Evolutionary conservation across 202 grass and related monocot species (phyloP).

Genomic region (Setaria viridis): DNA sequence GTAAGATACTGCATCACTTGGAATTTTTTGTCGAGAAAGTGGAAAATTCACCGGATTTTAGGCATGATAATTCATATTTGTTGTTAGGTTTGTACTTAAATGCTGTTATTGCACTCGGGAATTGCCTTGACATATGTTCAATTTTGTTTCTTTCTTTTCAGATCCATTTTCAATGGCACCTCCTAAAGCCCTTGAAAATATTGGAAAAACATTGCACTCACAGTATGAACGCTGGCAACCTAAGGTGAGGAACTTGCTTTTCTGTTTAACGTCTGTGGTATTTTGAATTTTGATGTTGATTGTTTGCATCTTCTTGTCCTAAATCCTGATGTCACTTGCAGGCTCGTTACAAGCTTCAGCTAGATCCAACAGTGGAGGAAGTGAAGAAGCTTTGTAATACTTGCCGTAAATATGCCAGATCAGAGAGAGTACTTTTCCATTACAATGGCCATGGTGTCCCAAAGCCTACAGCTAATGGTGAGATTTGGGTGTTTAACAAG

Average conservation of each 20-base stretch:
- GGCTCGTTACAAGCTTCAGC: constrained; percentile 92
- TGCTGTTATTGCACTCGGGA: constrained; percentile 1
- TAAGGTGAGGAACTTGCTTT: constrained; percentile 58
- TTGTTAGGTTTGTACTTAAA: constrained; percentile 18
- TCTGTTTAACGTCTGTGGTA: not conserved
- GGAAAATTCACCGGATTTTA: not conserved
- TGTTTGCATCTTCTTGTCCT: constrained; percentile 44
- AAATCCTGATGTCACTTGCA: constrained; percentile 29
- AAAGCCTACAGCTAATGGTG: constrained; percentile 92
- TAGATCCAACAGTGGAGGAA: constrained; percentile 95
- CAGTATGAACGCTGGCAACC: constrained; percentile 99
- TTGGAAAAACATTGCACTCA: constrained; percentile 94
- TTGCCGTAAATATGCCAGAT: constrained; percentile 97
- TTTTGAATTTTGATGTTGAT: constrained; percentile 28
- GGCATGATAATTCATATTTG: constrained; percentile 8
- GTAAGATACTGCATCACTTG: constrained; percentile 2
- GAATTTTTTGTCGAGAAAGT: constrained; percentile 22
- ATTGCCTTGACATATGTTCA: constrained; percentile 36
- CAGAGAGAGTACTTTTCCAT: constrained; percentile 99
- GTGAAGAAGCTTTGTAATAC: constrained; percentile 97
- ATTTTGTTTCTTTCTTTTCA: constrained; percentile 51
- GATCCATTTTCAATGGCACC: constrained; percentile 98
- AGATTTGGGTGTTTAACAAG: constrained; percentile 99
- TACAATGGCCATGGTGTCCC: constrained; percentile 99
- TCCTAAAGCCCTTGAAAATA: constrained; percentile 90